Base-by-base conservation (phyloP, 2,329 filamentous ascomycete genomes). In the Aspergillus tanneri region DNA sequence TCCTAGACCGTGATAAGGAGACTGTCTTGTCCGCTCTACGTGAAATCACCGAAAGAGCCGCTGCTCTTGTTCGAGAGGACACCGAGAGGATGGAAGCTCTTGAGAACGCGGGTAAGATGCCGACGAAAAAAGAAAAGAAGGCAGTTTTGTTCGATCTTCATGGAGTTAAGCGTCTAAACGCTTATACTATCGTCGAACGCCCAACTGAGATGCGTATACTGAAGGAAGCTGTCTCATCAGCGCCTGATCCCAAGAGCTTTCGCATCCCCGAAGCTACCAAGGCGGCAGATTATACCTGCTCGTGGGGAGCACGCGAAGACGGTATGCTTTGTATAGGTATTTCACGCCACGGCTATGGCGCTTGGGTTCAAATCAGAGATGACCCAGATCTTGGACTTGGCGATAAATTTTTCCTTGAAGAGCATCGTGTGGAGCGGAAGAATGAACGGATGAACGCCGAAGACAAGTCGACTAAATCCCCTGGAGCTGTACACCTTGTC, bases 91-190 rank as follows among this genome's bases (percentile, higher is more conserved):
- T 86, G 45, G 78, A 80, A 49, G 79, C 79, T 11, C 68, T 85
- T 59, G 88, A 93, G 68, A 83, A 77, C 18, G 76, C 87, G 54
- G 89, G 89, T 64, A 95, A 93, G 66, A 80, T 84, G 2, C 72
- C 95, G 46, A 95, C 92, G 0, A 96, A 97, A 76, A 99, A 99
- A 70, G 93, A 99, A 66, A 90, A 90, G 70, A 99, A 99, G 71
- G 93, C 93, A 0, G 89, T 99, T 14, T 76, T 99, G 36, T 96
- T 99, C 61, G 91, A 97, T 66, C 96, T 91, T 70, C 86, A 87
- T 37, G 90, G 91, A 46, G 86, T 96, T 42, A 95, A 95, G 71
- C 91, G 95, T 60, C 82, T 96, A 62, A 99, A 99, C 64, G 93
- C 93, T 0, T 90, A 96, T 70, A 97, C 93, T 0, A 87, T 96